A percentile compares a stretch with the other conserved stretches of the same genome.
phyloP scores from a whole-genome alignment of 306 rosid species.

The Begonia fuchsioides region DNA sequence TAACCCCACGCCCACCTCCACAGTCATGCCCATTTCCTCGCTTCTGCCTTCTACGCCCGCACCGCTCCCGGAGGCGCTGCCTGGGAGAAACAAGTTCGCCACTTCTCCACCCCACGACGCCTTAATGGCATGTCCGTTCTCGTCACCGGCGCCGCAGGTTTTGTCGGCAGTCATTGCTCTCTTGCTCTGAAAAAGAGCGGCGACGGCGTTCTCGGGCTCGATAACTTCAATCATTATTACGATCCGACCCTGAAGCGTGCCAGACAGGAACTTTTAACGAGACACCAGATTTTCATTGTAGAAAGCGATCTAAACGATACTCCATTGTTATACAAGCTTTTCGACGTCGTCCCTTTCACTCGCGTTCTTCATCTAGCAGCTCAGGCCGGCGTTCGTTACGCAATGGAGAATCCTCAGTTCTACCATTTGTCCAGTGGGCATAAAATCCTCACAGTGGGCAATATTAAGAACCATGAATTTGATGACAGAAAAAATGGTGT shows the following conservation, averaged over 20 bases:
- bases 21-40: conserved; percentile 29
- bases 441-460: no score
- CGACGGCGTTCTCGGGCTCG: conserved; percentile 75
- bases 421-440: no score
- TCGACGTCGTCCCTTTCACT: conserved; percentile 74
- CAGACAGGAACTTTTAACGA: conserved; percentile 27
- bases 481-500: no score
- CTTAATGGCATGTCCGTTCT: conserved; percentile 57
- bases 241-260: conserved; percentile 78
- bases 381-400: conserved; percentile 91
- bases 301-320: conserved; percentile 75
- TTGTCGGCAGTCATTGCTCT: conserved; percentile 67
- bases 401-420: conserved; percentile 85
- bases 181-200: conserved; percentile 76
- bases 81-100: conserved; percentile 80
- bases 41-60: conserved; percentile 48
- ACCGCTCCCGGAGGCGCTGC: conserved; percentile 32
- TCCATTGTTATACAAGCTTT: conserved; percentile 45
- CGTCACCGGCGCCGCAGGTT: conserved; percentile 84
- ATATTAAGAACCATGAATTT: no score
- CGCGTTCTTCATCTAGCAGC: conserved; percentile 87
- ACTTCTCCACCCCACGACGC: conserved; percentile 55
- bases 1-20: conserved; percentile 45
- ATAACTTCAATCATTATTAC: conserved; percentile 75
- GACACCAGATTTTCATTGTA: conserved; percentile 48